Conservation (phyloP, 768 basidiomycete genomes). For the Leccinum imitatum region DNA sequence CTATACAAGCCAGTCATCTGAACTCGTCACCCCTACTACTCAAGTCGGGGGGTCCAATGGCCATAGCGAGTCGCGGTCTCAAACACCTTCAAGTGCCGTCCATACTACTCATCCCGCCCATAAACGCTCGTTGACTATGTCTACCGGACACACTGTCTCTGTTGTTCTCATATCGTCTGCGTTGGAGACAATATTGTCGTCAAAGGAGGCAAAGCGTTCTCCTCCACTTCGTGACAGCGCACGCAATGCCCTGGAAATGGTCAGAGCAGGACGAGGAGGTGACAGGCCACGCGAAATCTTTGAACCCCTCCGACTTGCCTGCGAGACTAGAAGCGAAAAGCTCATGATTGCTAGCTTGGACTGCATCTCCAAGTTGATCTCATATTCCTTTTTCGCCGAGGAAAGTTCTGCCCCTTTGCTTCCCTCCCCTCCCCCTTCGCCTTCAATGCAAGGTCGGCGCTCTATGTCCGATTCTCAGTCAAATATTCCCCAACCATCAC, state of each 20-base stretch:
- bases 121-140: slow-evolving; percentile 59
- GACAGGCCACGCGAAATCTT: slow-evolving; percentile 86
- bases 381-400: slow-evolving; percentile 95
- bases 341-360: slow-evolving; percentile 96
- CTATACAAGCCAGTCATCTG: slow-evolving; percentile 8
- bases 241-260: slow-evolving; percentile 77
- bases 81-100: slow-evolving; percentile 21
- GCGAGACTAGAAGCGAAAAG: slow-evolving; percentile 91
- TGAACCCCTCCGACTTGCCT: slow-evolving; percentile 93
- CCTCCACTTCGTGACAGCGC: slow-evolving; percentile 79
- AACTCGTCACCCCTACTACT: slow-evolving; percentile 5
- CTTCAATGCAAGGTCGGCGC: slow-evolving; percentile 44
- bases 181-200: slow-evolving; percentile 80
- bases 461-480: slow-evolving; percentile 47
- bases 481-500: slow-evolving; percentile 59
- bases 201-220: slow-evolving; percentile 86
- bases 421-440: slow-evolving; percentile 79
- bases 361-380: slow-evolving; percentile 96
- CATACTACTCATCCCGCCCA: slow-evolving; percentile 35
- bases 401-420: slow-evolving; percentile 43
- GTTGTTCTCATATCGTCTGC: slow-evolving; percentile 82
- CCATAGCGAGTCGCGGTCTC: slow-evolving; percentile 12
- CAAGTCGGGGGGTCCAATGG: slow-evolving; percentile 16
- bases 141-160: slow-evolving; percentile 72
- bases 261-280: slow-evolving; percentile 71